Conservation (phyloP, 2,329 filamentous ascomycete genomes). For the Helicocarpus griseus region DNA sequence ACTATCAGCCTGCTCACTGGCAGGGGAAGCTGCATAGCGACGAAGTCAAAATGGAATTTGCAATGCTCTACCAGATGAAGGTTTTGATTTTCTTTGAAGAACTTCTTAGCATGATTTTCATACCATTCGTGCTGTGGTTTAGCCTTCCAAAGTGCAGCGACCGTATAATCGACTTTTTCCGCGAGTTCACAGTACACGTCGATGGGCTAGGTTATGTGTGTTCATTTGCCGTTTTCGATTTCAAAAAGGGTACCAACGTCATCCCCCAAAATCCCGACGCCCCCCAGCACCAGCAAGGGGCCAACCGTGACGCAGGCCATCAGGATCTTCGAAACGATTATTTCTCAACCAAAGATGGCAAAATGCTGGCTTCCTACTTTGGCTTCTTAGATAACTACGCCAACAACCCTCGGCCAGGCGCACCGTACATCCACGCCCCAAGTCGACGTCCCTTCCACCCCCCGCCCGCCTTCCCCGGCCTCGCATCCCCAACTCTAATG, state of each 20-base stretch:
- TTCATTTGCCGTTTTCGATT: constrained; percentile 95
- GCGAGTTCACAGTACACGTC: constrained; percentile 94
- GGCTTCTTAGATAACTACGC: constrained; percentile 91
- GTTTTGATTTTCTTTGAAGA: constrained; percentile 88
- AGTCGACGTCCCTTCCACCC: constrained; percentile 57
- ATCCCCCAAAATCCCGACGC: constrained; percentile 28
- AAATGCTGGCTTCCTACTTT: constrained; percentile 96
- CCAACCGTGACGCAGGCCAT: constrained; percentile 18
- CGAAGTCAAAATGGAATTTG: constrained; percentile 85
- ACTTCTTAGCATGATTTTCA: constrained; percentile 82
- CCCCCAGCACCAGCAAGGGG: constrained; percentile 31
- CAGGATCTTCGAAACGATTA: constrained; percentile 80
- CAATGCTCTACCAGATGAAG: constrained; percentile 83
- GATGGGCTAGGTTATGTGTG: constrained; percentile 94
- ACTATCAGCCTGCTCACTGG: constrained; percentile 87
- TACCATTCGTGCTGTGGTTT: constrained; percentile 78
- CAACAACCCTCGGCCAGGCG: constrained; percentile 59
- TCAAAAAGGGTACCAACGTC: constrained; percentile 67
- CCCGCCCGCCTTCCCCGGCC: constrained; percentile 63
- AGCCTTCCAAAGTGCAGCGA: constrained; percentile 83
- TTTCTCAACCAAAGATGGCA: constrained; percentile 88
- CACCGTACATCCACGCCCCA: constrained; percentile 43
- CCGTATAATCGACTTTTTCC: constrained; percentile 92
- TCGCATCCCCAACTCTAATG: constrained; percentile 40
- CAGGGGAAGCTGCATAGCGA: constrained; percentile 81